Evolutionary conservation across 139 green algal genomes (phyloP), one percentile per base, ranked within the genome.

Genomic region (Nannochloris sp.): DNA sequence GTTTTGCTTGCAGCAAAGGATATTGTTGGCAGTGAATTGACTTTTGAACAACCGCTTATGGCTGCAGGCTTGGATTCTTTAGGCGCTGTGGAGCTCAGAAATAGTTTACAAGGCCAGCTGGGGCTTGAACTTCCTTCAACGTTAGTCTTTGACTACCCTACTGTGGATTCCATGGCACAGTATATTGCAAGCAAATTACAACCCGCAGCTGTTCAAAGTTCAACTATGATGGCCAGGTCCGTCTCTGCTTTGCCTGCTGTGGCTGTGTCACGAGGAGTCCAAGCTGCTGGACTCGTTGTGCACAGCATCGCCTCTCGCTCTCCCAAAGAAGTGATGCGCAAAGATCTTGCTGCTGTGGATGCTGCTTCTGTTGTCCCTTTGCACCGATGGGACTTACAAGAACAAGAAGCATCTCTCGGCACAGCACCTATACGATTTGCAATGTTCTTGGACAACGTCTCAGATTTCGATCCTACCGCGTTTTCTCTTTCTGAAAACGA

Each of bases 401-500:
- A 69, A 36, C 51, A 78, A 51, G 71, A 58, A 45, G 45, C 27
- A 19, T 10, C 24, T 45, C 46, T 74, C 32, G 61, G 69, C 36
- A 13, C 23, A 4, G 42, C 53, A 30, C 54, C 67, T 15, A 64
- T 80, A 0, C 67, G 82, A 24, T 89, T 89, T 64, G 67, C 69
- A 8, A 59, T 72, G 15, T 46, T 61, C 5, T 37, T 96, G 35
- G 8, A 65, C 1, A 77, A 57, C 15, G 42, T 85, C 3, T 77
- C 85, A 12, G 0, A 48, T 13, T 96, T 96, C 73, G 90, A 96
- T 58, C 71, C 69, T 3, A 68, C 54, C 1, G 64, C 68, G 0
- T 95, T 96, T 60, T 74, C 80, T 54, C 75, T 95, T n/a, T 67
- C 61, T 6, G 47, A 51, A 4, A 45, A 72, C 7, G 90, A 96